Evolutionary conservation across 2,329 filamentous ascomycete genomes (phyloP).

Genomic region (Gaeumannomyces sp.): DNA sequence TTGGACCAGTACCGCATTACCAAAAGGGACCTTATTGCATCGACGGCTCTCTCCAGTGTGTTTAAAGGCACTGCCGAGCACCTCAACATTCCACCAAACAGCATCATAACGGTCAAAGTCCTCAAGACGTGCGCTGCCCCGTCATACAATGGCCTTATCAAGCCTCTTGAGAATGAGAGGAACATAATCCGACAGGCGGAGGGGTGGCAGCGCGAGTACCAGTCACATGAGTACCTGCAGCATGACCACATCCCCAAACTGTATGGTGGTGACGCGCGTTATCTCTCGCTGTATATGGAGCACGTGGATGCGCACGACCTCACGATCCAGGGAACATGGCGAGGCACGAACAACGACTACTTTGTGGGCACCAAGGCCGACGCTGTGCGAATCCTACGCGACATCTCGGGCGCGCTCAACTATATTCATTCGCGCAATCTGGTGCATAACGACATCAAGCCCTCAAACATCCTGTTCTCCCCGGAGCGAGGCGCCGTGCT

Average conservation of each 20-base stretch:
- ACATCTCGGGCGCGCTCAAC: constrained; percentile 47
- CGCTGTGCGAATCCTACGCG: constrained; percentile 44
- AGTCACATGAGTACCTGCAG: constrained; percentile 47
- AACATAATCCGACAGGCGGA: constrained; percentile 54
- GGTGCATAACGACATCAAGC: constrained; percentile 59
- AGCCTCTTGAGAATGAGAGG: constrained; percentile 43
- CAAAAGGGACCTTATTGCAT: constrained; percentile 50
- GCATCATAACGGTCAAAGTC: constrained; percentile 54
- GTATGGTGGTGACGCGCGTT: constrained; percentile 54
- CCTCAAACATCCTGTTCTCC: constrained; percentile 55
- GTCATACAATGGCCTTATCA: constrained; percentile 28
- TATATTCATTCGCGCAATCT: constrained; percentile 49
- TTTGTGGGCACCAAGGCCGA: constrained; percentile 45
- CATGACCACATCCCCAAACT: constrained; percentile 53
- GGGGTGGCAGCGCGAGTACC: constrained; percentile 53
- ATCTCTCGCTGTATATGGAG: constrained; percentile 56
- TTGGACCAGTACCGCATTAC: constrained; percentile 49
- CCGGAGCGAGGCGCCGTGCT: constrained; percentile 51
- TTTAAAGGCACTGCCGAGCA: constrained; percentile 40
- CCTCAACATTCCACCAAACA: constrained; percentile 41
- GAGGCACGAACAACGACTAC: constrained; percentile 37
- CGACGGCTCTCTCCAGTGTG: constrained; percentile 47
- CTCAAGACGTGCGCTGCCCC: constrained; percentile 44
- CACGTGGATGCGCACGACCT: constrained; percentile 52
- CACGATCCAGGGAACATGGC: constrained; percentile 43